phyloP scores from a whole-genome alignment of 176 grass and related monocot genomes.

The Oryza meridionalis region DNA sequence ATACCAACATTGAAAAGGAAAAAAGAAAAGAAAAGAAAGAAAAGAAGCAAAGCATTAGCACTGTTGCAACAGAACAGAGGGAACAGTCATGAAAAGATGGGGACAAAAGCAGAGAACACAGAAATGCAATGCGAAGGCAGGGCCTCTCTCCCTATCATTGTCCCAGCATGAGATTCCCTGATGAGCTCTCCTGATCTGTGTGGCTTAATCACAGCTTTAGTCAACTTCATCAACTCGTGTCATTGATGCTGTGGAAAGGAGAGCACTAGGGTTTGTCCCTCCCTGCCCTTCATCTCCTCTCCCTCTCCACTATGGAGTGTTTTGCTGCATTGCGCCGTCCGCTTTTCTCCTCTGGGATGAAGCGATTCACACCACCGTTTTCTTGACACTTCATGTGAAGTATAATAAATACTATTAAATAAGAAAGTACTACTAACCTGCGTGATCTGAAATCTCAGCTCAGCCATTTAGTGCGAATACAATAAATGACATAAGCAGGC shows the following conservation, averaged over 20 bases:
- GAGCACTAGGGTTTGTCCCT: slow-evolving; percentile 14
- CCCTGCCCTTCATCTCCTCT: not conserved
- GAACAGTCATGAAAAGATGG: slow-evolving; percentile 25
- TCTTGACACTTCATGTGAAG: no score
- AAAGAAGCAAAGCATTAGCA: not conserved
- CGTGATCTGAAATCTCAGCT: not conserved
- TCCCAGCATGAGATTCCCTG: slow-evolving; percentile 34
- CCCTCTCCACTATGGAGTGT: not conserved
- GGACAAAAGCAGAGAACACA: slow-evolving; percentile 29
- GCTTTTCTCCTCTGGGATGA: no score
- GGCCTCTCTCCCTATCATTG: slow-evolving; percentile 30
- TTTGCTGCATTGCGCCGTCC: no score
- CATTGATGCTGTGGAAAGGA: slow-evolving; percentile 10
- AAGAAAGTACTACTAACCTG: not conserved
- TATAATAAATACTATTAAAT: no score
- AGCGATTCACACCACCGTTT: not conserved
- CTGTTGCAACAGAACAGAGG: not conserved
- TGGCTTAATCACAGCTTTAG: not conserved
- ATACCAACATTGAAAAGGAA: not conserved
- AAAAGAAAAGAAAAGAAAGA: not conserved
- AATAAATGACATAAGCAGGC: no score
- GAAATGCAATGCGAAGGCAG: not conserved
- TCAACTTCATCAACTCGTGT: slow-evolving; percentile 23
- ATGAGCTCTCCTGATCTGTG: not conserved
- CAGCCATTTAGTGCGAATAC: no score